Percentiles rank a stretch among this genome's conserved stretches.
Conservation (phyloP, 1,139 yeast genomes). For the Taphrina flavorubra region DNA sequence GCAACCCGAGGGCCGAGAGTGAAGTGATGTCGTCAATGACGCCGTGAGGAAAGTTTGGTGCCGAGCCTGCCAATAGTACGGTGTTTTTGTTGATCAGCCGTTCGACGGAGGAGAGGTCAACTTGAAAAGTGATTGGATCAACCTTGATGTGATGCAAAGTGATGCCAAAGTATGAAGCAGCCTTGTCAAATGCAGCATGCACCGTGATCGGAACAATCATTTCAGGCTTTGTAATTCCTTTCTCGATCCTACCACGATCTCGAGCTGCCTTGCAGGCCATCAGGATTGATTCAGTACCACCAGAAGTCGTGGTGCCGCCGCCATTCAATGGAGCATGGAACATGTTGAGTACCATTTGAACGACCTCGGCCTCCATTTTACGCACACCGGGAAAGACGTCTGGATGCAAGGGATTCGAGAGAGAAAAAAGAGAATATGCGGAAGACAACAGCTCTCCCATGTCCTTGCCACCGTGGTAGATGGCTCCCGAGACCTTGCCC, state of each 20-base stretch:
- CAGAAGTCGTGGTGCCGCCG: conserved; percentile 83
- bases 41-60: conserved; percentile 97
- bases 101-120: conserved; percentile 67
- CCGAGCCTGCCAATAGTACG: conserved; percentile 84
- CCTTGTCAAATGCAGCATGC: conserved; percentile 96
- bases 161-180: conserved; percentile 88
- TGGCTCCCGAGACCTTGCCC: conserved; percentile 93
- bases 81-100: conserved; percentile 77
- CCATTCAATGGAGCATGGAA: conserved; percentile 75
- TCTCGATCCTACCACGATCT: conserved; percentile 65
- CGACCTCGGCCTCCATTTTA: conserved; percentile 95
- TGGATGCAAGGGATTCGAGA: conserved; percentile 94
- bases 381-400: conserved; percentile 96
- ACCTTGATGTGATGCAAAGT: conserved; percentile 79
- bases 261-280: conserved; percentile 86
- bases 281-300: conserved; percentile 94
- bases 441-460: conserved; percentile 72
- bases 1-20: conserved; percentile 68
- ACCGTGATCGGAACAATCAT: conserved; percentile 86
- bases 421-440: conserved; percentile 77
- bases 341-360: conserved; percentile 80
- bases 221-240: conserved; percentile 76
- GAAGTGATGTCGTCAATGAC: conserved; percentile 85
- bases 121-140: conserved; percentile 71
- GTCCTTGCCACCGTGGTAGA: conserved; percentile 89